These are phyloP conservation scores for Paracorniculantispora psalliotae DNA, from an alignment of 2,329 filamentous ascomycete species.

Conservation along the genomic window DNA sequence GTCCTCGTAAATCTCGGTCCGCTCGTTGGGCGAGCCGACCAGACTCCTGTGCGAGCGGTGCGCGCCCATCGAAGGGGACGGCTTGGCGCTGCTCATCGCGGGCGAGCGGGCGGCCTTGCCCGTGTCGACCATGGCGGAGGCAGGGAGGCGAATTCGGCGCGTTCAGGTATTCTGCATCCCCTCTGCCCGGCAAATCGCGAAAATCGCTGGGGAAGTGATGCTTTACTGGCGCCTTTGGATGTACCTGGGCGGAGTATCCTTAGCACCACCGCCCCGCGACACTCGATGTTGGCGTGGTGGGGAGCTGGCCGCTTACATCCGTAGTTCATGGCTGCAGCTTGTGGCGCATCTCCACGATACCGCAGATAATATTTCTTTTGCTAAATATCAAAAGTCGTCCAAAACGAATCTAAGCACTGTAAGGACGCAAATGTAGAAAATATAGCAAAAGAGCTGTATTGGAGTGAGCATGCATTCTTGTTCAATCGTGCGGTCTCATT, in stretches of 20 bases:
- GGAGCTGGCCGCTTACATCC: not conserved
- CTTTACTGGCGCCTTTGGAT: not conserved
- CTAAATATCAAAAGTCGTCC: no score
- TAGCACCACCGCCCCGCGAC: not conserved
- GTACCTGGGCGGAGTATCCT: not conserved
- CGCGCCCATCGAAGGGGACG: not conserved
- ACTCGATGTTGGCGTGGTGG: not conserved
- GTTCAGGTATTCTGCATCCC: constrained; percentile 6
- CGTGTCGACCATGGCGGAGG: constrained; percentile 9
- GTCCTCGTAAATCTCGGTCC: constrained; percentile 31
- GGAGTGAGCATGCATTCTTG: no score
- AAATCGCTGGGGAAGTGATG: not conserved
- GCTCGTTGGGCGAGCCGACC: constrained; percentile 9
- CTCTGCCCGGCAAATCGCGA: not conserved
- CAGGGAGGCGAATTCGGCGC: not conserved
- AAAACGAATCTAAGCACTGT: no score
- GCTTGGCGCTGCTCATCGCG: constrained; percentile 6
- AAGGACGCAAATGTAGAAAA: no score
- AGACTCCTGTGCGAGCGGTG: constrained; percentile 10
- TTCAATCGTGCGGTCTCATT: no score
- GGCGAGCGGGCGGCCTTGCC: constrained; percentile 6
- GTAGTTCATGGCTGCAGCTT: no score
- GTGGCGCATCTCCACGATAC: not conserved
- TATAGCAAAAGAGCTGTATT: no score
- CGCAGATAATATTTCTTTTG: no score